Evolutionary conservation across 1,284 basidiomycete genomes (phyloP).

Genomic region (Apiotrichum laibachii): DNA sequence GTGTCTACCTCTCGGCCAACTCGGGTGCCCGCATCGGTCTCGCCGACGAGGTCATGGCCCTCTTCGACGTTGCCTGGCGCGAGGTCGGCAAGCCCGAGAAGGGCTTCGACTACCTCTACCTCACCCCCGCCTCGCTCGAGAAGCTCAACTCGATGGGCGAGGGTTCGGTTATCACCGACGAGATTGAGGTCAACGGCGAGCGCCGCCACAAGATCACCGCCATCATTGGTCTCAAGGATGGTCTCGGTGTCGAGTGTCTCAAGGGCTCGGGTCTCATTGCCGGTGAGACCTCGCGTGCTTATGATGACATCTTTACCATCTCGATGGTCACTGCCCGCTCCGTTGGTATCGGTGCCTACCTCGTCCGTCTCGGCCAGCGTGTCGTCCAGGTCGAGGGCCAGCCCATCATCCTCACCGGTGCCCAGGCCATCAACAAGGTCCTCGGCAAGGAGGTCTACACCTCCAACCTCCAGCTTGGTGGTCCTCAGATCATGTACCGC

Average conservation of each 20-base stretch:
- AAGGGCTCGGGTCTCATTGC: constrained; percentile 97
- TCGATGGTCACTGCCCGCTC: constrained; percentile 98
- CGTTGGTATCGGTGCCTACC: constrained; percentile 98
- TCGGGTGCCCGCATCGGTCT: constrained; percentile 96
- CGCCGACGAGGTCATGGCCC: constrained; percentile 83
- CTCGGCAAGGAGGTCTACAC: constrained; percentile 99
- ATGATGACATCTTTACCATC: constrained; percentile 99
- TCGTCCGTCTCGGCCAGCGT: constrained; percentile 95
- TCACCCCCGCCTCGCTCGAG: constrained; percentile 79
- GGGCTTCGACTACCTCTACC: constrained; percentile 94
- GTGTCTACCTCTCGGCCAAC: constrained; percentile 97
- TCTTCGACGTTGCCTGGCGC: constrained; percentile 92
- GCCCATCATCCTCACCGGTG: constrained; percentile 98
- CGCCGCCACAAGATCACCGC: constrained; percentile 90
- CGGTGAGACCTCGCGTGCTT: constrained; percentile 95
- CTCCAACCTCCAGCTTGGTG: constrained; percentile 96
- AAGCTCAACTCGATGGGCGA: constrained; percentile 78
- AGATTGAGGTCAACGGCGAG: constrained; percentile 83
- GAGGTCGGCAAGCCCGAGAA: constrained; percentile 80
- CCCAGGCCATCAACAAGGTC: constrained; percentile 96
- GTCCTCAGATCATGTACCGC: constrained; percentile 99
- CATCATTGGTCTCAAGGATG: constrained; percentile 93
- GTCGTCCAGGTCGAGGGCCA: constrained; percentile 99
- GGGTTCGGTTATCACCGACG: constrained; percentile 74
- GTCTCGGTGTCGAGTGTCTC: constrained; percentile 96